Evolutionary conservation across 257 asterid genomes (phyloP).

Genomic region (Ilex asprella): DNA sequence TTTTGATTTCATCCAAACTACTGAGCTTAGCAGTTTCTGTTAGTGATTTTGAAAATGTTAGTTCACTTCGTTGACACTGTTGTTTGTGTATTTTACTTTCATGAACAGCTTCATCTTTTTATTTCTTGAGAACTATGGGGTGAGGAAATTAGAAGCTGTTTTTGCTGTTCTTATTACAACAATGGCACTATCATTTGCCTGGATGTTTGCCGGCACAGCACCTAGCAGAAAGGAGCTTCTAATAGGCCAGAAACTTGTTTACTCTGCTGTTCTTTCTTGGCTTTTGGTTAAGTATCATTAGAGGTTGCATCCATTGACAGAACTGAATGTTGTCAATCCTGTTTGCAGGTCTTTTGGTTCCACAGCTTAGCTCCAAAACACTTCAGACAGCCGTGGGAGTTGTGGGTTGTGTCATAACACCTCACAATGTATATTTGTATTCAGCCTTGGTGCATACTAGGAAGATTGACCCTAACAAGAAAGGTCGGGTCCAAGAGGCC

Average conservation of each 20-base stretch:
- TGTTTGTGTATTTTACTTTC: slow-evolving; percentile 10
- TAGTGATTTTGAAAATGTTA: background rate
- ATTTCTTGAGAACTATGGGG: slow-evolving; percentile 66
- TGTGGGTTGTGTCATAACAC: slow-evolving; percentile 70
- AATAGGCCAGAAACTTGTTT: slow-evolving; percentile 25
- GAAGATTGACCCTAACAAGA: slow-evolving; percentile 49
- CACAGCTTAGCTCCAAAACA: slow-evolving; percentile 54
- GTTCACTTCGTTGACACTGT: background rate
- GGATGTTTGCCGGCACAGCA: slow-evolving; percentile 65
- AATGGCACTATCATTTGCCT: slow-evolving; percentile 73
- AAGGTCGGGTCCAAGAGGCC: slow-evolving; percentile 65
- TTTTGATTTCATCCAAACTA: no score
- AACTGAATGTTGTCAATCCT: background rate
- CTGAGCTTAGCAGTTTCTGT: no score
- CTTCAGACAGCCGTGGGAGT: slow-evolving; percentile 69
- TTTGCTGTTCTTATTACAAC: slow-evolving; percentile 67
- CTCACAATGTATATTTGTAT: slow-evolving; percentile 66
- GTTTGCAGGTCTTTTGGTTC: slow-evolving; percentile 46
- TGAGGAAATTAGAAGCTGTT: slow-evolving; percentile 70
- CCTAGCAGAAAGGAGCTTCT: slow-evolving; percentile 49
- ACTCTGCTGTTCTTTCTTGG: background rate
- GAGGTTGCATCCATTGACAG: slow-evolving; percentile 1
- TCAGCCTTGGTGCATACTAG: slow-evolving; percentile 72
- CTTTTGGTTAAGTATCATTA: no score
- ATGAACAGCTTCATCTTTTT: slow-evolving; percentile 72